A percentile compares a stretch with the other conserved stretches of the same genome.
Evolutionary conservation across 495 filamentous ascomycete genomes (phyloP).

Genomic region (Jackrogersella minutella): DNA sequence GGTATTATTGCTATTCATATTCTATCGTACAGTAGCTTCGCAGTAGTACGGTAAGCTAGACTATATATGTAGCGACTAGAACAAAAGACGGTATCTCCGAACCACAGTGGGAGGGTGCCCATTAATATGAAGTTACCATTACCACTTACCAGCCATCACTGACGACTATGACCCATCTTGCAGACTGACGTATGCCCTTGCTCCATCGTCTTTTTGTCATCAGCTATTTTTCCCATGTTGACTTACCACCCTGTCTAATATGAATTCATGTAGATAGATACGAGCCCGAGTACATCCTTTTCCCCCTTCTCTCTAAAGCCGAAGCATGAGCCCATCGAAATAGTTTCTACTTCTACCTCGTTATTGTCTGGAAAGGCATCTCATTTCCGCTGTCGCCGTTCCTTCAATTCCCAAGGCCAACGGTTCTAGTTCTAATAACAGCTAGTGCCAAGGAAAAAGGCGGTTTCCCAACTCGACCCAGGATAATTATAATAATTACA

Average conservation of each 20-base stretch:
- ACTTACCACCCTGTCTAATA: conserved; percentile 13
- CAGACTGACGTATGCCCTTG: conserved; percentile 39
- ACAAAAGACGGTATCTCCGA: conserved; percentile 38
- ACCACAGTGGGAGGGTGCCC: conserved; percentile 8
- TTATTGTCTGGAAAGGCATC: background rate
- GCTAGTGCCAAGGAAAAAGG: conserved; percentile 10
- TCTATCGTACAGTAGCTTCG: conserved; percentile 7
- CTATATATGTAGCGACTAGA: conserved; percentile 29
- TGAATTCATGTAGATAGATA: conserved; percentile 26
- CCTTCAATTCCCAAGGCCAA: background rate
- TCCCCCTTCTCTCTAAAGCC: background rate
- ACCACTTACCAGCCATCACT: conserved; percentile 26
- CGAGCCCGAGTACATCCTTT: background rate
- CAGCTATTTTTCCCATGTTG: conserved; percentile 13
- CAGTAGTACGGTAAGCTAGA: conserved; percentile 28
- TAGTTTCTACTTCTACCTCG: background rate
- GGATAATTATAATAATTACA: no score
- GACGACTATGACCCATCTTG: conserved; percentile 2
- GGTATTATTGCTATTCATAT: conserved; percentile 22
- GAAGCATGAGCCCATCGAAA: background rate
- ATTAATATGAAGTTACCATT: conserved; percentile 36
- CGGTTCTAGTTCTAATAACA: conserved; percentile 2
- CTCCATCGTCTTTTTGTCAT: conserved; percentile 31
- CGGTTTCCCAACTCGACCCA: background rate
- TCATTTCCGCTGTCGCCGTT: background rate